Evolutionary conservation across 2,329 filamentous ascomycete species (phyloP), one percentile per base, ranked within the genome.

Genomic region (Tympanopsis confertula): DNA sequence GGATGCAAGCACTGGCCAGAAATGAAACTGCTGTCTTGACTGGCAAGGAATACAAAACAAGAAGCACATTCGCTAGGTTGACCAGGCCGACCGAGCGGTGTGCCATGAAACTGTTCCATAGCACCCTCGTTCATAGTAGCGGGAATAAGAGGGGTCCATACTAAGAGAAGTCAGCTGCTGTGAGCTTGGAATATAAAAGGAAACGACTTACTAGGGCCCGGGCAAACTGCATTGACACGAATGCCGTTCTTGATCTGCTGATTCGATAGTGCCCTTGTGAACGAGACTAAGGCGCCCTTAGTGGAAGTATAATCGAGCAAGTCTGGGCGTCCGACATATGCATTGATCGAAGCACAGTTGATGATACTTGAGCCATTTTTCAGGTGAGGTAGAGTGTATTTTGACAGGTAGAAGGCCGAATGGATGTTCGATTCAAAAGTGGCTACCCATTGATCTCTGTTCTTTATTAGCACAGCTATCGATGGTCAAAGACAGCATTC

Each of bases 381-480:
- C 76, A 91, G 82, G 57, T 88, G 80, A 1, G 76, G 77, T 10
- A 91, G 66, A 12, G 70, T 61, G 51, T 88, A 86, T 56, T 91
- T 91, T 42, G 83, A 71, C 24, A 89, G 66, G 62, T 78, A 89
- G 66, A 87, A 91, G 63, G 77, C 81, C 3, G 82, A 72, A 57
- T 89, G 81, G 50, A 91, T 87, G 61, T 91, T 93, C 35, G 78
- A 84, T 57, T 86, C 69, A 61, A 93, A 89, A 0, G 83, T 89
- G 41, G 78, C 66, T 37, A 79, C 49, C 84, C 83, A 91, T 61
- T 91, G 84, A 4, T 86, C 81, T 50, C 74, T 79, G 41, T 20
- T 19, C 4, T 15, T 1, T 13, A 4, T 10, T 40, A 56, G 36
- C 51, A 46, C 19, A 37, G 37, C 30, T 24, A 13, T 7, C 15